Percentiles rank a stretch among this genome's conserved stretches.
phyloP scores from a whole-genome alignment of 1,284 basidiomycete species.

The Ganoderma lingzhi region DNA sequence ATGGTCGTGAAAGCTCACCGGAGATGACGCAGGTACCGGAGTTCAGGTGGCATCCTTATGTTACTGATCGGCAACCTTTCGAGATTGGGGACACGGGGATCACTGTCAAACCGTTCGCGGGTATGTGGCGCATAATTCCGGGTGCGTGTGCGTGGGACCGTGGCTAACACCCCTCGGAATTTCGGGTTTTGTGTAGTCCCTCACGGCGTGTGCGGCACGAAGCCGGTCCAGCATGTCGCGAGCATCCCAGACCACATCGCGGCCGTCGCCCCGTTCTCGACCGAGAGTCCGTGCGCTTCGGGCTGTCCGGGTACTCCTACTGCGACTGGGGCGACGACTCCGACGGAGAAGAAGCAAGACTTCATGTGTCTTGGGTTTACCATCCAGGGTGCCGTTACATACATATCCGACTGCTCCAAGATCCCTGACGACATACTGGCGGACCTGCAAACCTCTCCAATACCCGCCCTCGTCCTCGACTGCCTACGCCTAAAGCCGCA shows the following conservation, averaged over 20 bases:
- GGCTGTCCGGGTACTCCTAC: constrained; percentile 37
- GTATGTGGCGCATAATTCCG: constrained; percentile 45
- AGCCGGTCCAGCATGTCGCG: constrained; percentile 2
- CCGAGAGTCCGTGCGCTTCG: constrained; percentile 56
- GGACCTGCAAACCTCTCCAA: constrained; percentile 47
- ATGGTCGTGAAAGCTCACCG: constrained; percentile 13
- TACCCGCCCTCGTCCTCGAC: constrained; percentile 71
- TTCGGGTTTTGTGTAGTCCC: constrained; percentile 2
- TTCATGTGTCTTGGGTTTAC: constrained; percentile 77
- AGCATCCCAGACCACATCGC: constrained; percentile 50
- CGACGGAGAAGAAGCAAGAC: constrained; percentile 41
- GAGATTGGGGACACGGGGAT: constrained; percentile 71
- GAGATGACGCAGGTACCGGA: constrained; percentile 65
- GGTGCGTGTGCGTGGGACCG: constrained; percentile 2
- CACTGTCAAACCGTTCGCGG: constrained; percentile 70
- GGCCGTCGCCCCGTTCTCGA: constrained; percentile 28
- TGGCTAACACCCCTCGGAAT: constrained; percentile 14
- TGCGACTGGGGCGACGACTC: constrained; percentile 23
- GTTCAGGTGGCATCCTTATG: constrained; percentile 79
- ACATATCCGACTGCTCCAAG: constrained; percentile 79
- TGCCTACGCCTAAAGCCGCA: constrained; percentile 69
- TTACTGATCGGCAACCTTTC: constrained; percentile 69
- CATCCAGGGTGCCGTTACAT: constrained; percentile 67
- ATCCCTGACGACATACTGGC: constrained; percentile 77
- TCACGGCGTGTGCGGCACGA: constrained; percentile 20